Base-by-base conservation (phyloP, 129 eudicot genomes). In the Oenanthe sinensis region DNA sequence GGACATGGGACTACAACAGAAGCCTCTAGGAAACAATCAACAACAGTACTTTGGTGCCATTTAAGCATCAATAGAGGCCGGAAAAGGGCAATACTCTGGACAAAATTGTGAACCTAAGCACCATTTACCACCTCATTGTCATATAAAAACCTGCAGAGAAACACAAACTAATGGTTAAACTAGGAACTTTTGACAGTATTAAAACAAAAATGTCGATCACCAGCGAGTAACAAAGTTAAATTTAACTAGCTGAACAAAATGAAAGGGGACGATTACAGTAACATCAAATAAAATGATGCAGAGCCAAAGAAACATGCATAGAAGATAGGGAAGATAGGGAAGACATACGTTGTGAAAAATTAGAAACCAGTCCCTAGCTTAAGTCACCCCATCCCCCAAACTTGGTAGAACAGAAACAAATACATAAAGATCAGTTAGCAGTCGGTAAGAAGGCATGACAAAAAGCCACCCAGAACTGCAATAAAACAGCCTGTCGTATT, bases 51-150 rank as follows among this genome's bases (percentile, higher is more conserved):
- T 17, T 16, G 19, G 33, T 49, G 36, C 30, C 74, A n/a, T 30
- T 42, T 55, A 71, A 26, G 40, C 14, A 30, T 20, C 42, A 2
- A 33, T 58, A 43, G 45, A 60, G 44, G 73, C 78, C 39, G 83
- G 36, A 24, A 17, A 67, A 37, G 40, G 54, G 37, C 42, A 26
- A 14, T 49, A 47, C 76, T 70, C 73, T 30, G 14, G 81, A 47
- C 68, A 80, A 74, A 74, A 80, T 79, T 80, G 63, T 62, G 40
- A 80, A 74, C 36, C 20, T 24, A 28, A 17, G 54, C n/a, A 16
- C 60, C 75, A 46, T 15, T 22, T 40, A 46, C 24, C 7, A 55
- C 71, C 33, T 62, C 77, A 8, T 50, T 28, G 60, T 58, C 26
- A 28, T n/a, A 24, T 60, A n/a, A 58, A 4, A 42, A 36, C 83